Evolutionary conservation across 164 flowering plant species (phyloP).

Genomic region (Amborella trichopoda): DNA sequence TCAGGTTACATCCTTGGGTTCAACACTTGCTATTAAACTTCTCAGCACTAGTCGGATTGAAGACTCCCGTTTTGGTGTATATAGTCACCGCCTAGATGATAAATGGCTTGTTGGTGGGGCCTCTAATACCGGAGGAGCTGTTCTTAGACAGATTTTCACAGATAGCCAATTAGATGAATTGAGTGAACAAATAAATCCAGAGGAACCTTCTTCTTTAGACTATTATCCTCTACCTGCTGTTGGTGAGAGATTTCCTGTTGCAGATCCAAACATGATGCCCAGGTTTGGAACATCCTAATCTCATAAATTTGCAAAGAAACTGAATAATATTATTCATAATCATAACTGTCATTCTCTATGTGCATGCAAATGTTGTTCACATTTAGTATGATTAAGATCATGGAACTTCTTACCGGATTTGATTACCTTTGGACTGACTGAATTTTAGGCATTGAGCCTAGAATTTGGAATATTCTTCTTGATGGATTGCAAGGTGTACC

Average conservation of each 20-base stretch:
- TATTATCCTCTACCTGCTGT: slow-evolving; percentile 67
- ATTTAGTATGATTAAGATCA: no score
- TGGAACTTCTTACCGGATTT: no score
- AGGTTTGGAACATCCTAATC: no score
- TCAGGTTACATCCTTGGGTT: slow-evolving; percentile 93
- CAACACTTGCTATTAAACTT: slow-evolving; percentile 86
- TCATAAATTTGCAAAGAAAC: no score
- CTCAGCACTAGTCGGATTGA: slow-evolving; percentile 77
- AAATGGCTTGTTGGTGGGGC: slow-evolving; percentile 99
- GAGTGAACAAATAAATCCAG: slow-evolving; percentile 64
- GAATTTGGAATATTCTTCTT: no score
- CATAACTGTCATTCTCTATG: no score
- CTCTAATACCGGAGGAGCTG: slow-evolving; percentile 89
- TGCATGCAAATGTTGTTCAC: no score
- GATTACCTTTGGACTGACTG: no score
- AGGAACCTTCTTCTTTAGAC: slow-evolving; percentile 55
- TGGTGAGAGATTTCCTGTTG: slow-evolving; percentile 90
- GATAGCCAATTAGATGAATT: slow-evolving; percentile 57
- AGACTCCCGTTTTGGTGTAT: slow-evolving; percentile 89
- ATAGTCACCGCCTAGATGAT: slow-evolving; percentile 94
- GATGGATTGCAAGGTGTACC: no score
- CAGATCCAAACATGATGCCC: slow-evolving; percentile 76
- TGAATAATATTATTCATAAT: no score
- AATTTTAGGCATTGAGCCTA: no score
- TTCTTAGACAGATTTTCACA: slow-evolving; percentile 65